Conservation (phyloP, 805 yeast species). For the Zygosaccharomyces lentus region DNA sequence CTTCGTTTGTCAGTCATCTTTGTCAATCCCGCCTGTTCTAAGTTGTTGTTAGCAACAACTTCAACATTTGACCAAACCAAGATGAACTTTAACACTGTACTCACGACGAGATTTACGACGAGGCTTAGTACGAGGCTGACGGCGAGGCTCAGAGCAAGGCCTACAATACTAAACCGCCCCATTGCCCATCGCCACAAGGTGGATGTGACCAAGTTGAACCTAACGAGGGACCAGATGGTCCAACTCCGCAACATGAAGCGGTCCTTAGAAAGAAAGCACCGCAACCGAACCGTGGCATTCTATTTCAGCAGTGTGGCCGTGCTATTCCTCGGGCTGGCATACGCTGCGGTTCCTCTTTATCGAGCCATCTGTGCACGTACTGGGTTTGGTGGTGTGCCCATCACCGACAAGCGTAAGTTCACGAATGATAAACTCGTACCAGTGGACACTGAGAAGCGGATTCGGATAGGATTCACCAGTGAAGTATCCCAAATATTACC, state of each 20-base stretch:
- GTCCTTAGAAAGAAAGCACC: slow-evolving; percentile 28
- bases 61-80: neutral
- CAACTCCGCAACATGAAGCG: slow-evolving; percentile 21
- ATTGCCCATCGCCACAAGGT: neutral
- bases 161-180: neutral
- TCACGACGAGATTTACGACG: neutral
- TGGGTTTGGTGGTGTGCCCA: slow-evolving; percentile 94
- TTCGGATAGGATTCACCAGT: slow-evolving; percentile 82
- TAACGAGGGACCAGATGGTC: slow-evolving; percentile 27
- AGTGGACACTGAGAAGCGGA: slow-evolving; percentile 76
- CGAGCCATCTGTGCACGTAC: slow-evolving; percentile 89
- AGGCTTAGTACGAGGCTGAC: neutral
- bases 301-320: slow-evolving; percentile 67
- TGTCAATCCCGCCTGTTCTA: neutral
- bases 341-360: slow-evolving; percentile 89
- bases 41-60: neutral
- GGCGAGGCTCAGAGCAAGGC: neutral
- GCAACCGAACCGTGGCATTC: slow-evolving; percentile 54
- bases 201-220: slow-evolving; percentile 13
- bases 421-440: slow-evolving; percentile 86
- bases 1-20: slow-evolving; percentile 11
- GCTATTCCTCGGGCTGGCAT: slow-evolving; percentile 69
- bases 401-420: slow-evolving; percentile 74
- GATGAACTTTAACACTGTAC: neutral
- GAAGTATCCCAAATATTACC: slow-evolving; percentile 88